These are phyloP conservation scores for Heritiera littoralis DNA, from an alignment of 345 rosid genomes.

Conservation along the genomic window DNA sequence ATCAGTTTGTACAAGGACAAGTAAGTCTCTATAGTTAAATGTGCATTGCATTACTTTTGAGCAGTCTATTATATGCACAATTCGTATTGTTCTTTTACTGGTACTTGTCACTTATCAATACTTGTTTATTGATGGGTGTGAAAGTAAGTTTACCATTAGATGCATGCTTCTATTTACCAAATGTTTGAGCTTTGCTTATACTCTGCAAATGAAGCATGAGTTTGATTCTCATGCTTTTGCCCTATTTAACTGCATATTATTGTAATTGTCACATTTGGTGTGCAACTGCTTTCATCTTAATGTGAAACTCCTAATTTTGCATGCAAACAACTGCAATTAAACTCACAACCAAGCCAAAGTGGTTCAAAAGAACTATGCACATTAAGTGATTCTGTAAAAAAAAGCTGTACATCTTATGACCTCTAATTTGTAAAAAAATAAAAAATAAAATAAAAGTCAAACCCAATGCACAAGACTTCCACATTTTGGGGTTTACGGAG, in stretches of 20 bases:
- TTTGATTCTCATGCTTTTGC: neutral
- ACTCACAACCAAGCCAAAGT: neutral
- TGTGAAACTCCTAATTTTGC: neutral
- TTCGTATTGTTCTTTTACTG: neutral
- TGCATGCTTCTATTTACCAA: slow-evolving; percentile 2
- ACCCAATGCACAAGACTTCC: too few relatives aligned
- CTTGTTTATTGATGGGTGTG: neutral
- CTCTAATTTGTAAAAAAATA: neutral
- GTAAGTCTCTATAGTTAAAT: slow-evolving; percentile 46
- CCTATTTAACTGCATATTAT: neutral
- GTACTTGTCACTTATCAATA: neutral
- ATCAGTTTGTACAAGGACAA: slow-evolving; percentile 85
- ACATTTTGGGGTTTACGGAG: too few relatives aligned
- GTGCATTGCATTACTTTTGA: neutral
- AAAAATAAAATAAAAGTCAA: too few relatives aligned
- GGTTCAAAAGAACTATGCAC: neutral
- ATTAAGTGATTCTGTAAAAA: neutral
- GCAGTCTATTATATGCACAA: neutral
- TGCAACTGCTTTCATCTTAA: neutral
- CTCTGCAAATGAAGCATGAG: neutral
- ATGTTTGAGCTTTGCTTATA: neutral
- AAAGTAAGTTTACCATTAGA: neutral
- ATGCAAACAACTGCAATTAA: neutral
- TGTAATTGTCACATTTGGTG: neutral
- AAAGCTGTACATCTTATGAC: neutral